phyloP scores from a whole-genome alignment of 495 filamentous ascomycete species.

The Xylaria longipes region DNA sequence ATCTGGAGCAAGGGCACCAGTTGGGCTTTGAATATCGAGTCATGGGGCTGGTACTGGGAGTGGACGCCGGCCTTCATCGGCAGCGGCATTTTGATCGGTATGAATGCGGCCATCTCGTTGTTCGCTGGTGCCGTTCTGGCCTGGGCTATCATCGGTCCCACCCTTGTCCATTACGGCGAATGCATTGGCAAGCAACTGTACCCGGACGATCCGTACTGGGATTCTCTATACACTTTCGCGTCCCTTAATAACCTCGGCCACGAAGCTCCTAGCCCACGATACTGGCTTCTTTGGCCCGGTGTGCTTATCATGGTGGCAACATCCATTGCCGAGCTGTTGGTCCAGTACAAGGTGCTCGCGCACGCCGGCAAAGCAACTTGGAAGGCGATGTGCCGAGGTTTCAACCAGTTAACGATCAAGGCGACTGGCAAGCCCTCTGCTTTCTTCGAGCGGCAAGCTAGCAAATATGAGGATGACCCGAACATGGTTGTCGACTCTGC shows the following conservation, averaged over 20 bases:
- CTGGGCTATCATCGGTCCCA: constrained; percentile 70
- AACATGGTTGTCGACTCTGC: constrained; percentile 60
- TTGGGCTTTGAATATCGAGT: constrained; percentile 64
- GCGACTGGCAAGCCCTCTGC: constrained; percentile 48
- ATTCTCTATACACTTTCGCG: constrained; percentile 54
- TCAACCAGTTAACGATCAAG: constrained; percentile 48
- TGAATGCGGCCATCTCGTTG: constrained; percentile 69
- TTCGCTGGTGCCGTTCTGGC: constrained; percentile 64
- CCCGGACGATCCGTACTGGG: constrained; percentile 57
- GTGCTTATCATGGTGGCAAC: constrained; percentile 69
- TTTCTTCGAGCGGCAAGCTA: constrained; percentile 55
- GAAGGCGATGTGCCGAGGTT: constrained; percentile 49
- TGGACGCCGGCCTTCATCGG: constrained; percentile 73
- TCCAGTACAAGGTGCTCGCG: constrained; percentile 67
- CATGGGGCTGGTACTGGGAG: constrained; percentile 70
- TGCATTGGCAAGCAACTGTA: constrained; percentile 53
- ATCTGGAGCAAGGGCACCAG: constrained; percentile 66
- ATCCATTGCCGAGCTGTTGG: constrained; percentile 65
- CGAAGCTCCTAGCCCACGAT: constrained; percentile 62
- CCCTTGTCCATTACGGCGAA: constrained; percentile 62
- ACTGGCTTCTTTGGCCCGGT: constrained; percentile 72
- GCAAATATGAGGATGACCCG: constrained; percentile 36
- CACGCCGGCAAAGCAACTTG: constrained; percentile 58
- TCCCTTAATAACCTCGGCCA: constrained; percentile 55
- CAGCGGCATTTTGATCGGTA: constrained; percentile 68